Base-by-base conservation (phyloP, 2,329 filamentous ascomycete species). In the Sporothrix sp. region DNA sequence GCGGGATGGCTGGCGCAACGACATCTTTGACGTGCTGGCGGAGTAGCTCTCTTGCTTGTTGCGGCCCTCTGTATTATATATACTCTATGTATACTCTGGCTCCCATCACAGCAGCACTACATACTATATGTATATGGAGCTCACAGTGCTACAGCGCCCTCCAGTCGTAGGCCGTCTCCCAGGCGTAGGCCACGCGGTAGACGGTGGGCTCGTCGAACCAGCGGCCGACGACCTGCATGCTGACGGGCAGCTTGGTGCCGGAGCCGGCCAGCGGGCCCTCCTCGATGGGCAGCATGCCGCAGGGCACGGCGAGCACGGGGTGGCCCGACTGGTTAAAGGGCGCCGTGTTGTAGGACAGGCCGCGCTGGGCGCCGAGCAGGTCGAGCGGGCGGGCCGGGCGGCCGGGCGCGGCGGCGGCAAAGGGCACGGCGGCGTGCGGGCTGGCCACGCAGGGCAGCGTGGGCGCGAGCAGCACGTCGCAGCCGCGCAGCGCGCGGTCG, bases 1-100 rank as follows among this genome's bases (percentile, higher is more conserved):
- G 50, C 71, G 71, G 42, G 81, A 76, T 14, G 85, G 85, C 0
- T 95, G 89, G 89, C 77, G 85, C 58, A 95, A 95, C 64, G 81
- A 81, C 40, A 82, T 95, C n/a, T 95, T 95, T 60, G 73, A 79
- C 56, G 65, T 74, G 10, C 62, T 62, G 28, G 67, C 13, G 1
- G 38, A 46, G n/a, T n/a, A n/a, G n/a, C n/a, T n/a, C n/a, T n/a
- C n/a, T n/a, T n/a, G n/a, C n/a, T n/a, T n/a, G n/a, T n/a, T n/a
- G n/a, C n/a, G n/a, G n/a, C n/a, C n/a, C n/a, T n/a, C n/a, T n/a
- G n/a, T n/a, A n/a, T n/a, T n/a, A n/a, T n/a, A n/a, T n/a, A 10
- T 21, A 5, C 9, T 9, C 14, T 13, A 42, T 42, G 39, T 20
- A 42, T 27, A 42, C 25, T 18, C 7, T n/a, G 25, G 3, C 16